Conservation (phyloP, 116 monocot genomes). For the Iris pallida region DNA sequence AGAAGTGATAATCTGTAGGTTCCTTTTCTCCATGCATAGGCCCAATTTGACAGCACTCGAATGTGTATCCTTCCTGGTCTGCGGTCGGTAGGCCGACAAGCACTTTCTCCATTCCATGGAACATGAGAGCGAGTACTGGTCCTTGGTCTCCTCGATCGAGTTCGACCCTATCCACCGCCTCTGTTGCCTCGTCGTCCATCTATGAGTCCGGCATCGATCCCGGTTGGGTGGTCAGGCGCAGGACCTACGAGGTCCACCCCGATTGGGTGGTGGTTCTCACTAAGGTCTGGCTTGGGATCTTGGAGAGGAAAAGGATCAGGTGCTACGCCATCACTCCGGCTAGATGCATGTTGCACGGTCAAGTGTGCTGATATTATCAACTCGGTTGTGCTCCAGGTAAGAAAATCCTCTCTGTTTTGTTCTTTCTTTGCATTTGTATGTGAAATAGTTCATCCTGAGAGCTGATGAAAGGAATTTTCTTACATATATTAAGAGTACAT, state of each 20-base stretch:
- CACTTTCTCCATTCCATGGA: constrained; percentile 54
- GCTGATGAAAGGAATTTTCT: too few species aligned
- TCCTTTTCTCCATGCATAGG: too few species aligned
- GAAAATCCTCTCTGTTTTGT: constrained; percentile 3
- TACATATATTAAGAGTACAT: too few species aligned
- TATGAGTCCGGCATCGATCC: constrained; percentile 54
- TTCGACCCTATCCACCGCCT: constrained; percentile 71
- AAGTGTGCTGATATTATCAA: constrained; percentile 93
- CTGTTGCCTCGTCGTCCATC: constrained; percentile 54
- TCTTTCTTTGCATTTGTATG: neutral
- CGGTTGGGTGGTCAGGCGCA: constrained; percentile 32
- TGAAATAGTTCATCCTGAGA: too few species aligned
- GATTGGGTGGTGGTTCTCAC: constrained; percentile 61
- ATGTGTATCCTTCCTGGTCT: constrained; percentile 78
- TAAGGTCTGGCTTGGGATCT: constrained; percentile 49
- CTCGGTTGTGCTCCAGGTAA: constrained; percentile 83
- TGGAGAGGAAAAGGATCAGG: constrained; percentile 52
- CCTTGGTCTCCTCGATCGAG: constrained; percentile 50
- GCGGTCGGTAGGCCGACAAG: constrained; percentile 82
- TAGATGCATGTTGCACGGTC: constrained; percentile 88
- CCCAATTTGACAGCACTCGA: too few species aligned
- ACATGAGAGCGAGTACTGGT: constrained; percentile 75
- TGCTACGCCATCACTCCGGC: constrained; percentile 95
- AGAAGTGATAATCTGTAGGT: too few species aligned
- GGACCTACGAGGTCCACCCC: constrained; percentile 40